Evolutionary conservation across 441 rosid species (phyloP).

Genomic region (Capsella rubella): DNA sequence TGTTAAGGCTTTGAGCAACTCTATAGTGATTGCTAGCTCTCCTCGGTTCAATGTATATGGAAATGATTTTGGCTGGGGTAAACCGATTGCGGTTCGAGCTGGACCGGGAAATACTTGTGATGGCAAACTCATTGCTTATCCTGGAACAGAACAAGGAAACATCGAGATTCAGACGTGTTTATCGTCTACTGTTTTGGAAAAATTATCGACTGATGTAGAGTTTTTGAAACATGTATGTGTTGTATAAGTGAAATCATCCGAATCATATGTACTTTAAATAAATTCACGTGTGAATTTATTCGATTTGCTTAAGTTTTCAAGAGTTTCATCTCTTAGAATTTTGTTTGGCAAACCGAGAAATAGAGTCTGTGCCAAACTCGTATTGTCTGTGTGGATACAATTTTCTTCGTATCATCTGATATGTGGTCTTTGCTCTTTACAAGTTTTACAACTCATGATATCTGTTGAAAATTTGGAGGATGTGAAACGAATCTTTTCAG

Average conservation of each 20-base stretch:
- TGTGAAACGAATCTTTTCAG: slow-evolving; percentile 22
- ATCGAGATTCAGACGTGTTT: slow-evolving; percentile 49
- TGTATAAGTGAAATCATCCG: background rate
- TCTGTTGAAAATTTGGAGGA: background rate
- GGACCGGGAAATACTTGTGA: slow-evolving; percentile 40
- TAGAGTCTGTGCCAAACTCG: no score
- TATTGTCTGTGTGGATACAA: no score
- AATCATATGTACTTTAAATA: background rate
- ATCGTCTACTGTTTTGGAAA: slow-evolving; percentile 22
- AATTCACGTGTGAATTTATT: no score
- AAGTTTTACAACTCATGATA: no score
- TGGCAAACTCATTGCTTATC: slow-evolving; percentile 39
- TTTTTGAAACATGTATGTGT: slow-evolving; percentile 38
- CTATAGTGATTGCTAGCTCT: slow-evolving; percentile 36
- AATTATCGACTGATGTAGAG: slow-evolving; percentile 38
- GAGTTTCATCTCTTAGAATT: no score
- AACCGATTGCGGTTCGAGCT: slow-evolving; percentile 46
- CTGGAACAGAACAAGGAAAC: slow-evolving; percentile 42
- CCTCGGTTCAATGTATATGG: slow-evolving; percentile 54
- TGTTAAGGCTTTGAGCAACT: slow-evolving; percentile 7
- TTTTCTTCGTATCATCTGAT: no score
- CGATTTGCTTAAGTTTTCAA: no score
- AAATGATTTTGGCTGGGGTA: slow-evolving; percentile 58
- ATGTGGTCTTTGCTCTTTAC: no score
- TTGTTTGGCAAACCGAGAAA: no score